phyloP scores from a whole-genome alignment of 495 filamentous ascomycete genomes.

The Xylona heveae region DNA sequence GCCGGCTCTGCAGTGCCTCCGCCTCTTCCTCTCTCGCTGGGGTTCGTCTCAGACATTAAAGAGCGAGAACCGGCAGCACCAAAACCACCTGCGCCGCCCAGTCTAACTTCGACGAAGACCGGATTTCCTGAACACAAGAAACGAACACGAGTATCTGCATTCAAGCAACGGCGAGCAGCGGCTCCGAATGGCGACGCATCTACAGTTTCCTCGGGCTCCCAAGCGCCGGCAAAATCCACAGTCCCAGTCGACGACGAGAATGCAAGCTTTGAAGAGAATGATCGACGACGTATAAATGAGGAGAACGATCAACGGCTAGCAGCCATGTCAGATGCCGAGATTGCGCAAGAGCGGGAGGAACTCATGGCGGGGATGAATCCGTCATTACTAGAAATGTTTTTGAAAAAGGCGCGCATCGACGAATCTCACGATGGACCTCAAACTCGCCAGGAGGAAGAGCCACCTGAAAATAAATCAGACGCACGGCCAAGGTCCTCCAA shows the following conservation, averaged over 20 bases:
- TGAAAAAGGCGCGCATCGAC: conserved; percentile 62
- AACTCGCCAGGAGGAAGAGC: not conserved
- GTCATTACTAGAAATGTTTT: conserved; percentile 47
- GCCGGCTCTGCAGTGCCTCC: not conserved
- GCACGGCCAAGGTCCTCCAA: conserved; percentile 4
- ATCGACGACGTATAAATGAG: conserved; percentile 49
- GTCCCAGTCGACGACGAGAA: too few relatives aligned
- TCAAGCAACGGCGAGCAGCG: conserved; percentile 44
- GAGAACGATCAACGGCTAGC: conserved; percentile 60
- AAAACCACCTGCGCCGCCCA: conserved; percentile 42
- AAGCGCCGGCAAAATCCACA: conserved; percentile 1
- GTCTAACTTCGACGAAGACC: conserved; percentile 29
- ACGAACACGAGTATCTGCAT: conserved; percentile 45
- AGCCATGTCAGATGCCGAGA: conserved; percentile 63
- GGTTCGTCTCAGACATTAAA: conserved; percentile 53
- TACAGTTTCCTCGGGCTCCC: not conserved
- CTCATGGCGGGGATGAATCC: conserved; percentile 48
- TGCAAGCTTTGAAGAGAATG: conserved; percentile 20
- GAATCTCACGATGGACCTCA: conserved; percentile 20
- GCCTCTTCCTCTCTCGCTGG: conserved; percentile 7
- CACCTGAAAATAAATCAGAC: conserved; percentile 2
- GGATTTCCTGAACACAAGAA: conserved; percentile 81
- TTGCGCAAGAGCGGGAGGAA: conserved; percentile 54
- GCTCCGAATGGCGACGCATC: conserved; percentile 6
- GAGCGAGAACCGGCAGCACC: conserved; percentile 39